Evolutionary conservation across 1,284 basidiomycete genomes (phyloP).

Genomic region (Boletellus sp.): DNA sequence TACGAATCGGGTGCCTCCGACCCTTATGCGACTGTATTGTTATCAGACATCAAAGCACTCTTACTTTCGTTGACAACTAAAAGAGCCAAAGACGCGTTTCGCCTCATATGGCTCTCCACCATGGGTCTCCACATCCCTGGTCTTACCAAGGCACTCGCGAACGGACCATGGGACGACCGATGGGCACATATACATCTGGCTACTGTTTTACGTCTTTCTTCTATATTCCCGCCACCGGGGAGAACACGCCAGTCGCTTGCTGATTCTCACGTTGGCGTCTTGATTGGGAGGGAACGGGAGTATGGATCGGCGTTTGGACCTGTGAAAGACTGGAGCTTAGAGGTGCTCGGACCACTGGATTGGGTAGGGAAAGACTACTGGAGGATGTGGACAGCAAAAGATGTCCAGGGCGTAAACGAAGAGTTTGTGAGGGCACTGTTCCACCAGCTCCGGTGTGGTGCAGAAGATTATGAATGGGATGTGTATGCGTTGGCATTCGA

Average conservation of each 20-base stretch:
- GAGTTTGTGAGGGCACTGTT: constrained; percentile 56
- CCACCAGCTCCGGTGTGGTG: constrained; percentile 46
- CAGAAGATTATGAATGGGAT: constrained; percentile 62
- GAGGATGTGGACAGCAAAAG: constrained; percentile 49
- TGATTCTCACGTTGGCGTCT: constrained; percentile 60
- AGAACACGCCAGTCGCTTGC: constrained; percentile 36
- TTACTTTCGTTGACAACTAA: constrained; percentile 57
- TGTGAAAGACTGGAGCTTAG: constrained; percentile 61
- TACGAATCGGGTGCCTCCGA: constrained; percentile 62
- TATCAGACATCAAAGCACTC: constrained; percentile 73
- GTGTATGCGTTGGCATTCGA: constrained; percentile 65
- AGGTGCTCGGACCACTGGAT: constrained; percentile 54
- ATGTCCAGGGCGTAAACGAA: constrained; percentile 46
- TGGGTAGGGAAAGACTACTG: constrained; percentile 37
- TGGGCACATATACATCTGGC: constrained; percentile 54
- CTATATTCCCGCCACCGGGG: constrained; percentile 50
- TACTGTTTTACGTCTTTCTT: constrained; percentile 41
- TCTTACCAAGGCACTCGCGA: constrained; percentile 43
- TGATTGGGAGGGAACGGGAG: constrained; percentile 62
- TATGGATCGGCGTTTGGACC: constrained; percentile 62
- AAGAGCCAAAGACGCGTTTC: constrained; percentile 59
- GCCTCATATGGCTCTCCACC: constrained; percentile 74
- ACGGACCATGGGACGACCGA: constrained; percentile 55
- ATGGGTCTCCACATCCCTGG: constrained; percentile 76
- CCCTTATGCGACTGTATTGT: constrained; percentile 77